Base-by-base conservation (phyloP, 2,329 filamentous ascomycete species). In the Pyrenophora teres region DNA sequence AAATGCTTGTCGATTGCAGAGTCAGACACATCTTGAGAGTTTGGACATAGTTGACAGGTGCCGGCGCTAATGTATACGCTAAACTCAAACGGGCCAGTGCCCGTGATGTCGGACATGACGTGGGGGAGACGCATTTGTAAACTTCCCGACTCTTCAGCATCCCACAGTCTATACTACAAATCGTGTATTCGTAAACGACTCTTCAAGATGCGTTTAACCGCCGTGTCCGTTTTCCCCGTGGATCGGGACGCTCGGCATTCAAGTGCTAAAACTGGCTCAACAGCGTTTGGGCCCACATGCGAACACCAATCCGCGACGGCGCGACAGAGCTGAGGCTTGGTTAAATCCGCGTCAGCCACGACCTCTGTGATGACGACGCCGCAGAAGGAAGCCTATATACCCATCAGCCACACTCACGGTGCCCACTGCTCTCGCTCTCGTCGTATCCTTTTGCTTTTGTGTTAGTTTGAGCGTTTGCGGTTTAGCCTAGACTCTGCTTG, bases 191-290 rank as follows among this genome's bases (percentile, higher is more conserved):
- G 16, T 13, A 9, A 10, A 10, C 6, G 23, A 10, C 18, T 5
- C 23, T 7, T 12, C 19, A 3, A 23, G 1, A 40, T 21, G 23
- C 13, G 9, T 5, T 3, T 18, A 6, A n/a, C 16, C 15, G 19
- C 16, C 10, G 27, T 39, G 8, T 5, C 10, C 30, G 2, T 30
- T 18, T 8, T 23, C 25, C 33, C 39, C 12, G n/a, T 33, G 30
- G 31, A 27, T 16, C 60, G 62, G 62, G 50, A 55, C 52, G 33
- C 21, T 48, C 62, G 62, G 62, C 60, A 57, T 30, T 27, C 44
- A 51, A 50, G 40, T 42, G 48, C 53, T 53, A 54, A 57, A 16
- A 18, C 49, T 46, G 44, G 53, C 16, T 19, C 13, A 42, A 40
- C 31, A 33, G 37, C 32, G 52, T 60, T 23, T 44, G 37, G 57